A percentile compares a stretch with the other conserved stretches of the same genome.
Evolutionary conservation across 495 filamentous ascomycete species (phyloP).

Genomic region (Penicillium tannophilum): DNA sequence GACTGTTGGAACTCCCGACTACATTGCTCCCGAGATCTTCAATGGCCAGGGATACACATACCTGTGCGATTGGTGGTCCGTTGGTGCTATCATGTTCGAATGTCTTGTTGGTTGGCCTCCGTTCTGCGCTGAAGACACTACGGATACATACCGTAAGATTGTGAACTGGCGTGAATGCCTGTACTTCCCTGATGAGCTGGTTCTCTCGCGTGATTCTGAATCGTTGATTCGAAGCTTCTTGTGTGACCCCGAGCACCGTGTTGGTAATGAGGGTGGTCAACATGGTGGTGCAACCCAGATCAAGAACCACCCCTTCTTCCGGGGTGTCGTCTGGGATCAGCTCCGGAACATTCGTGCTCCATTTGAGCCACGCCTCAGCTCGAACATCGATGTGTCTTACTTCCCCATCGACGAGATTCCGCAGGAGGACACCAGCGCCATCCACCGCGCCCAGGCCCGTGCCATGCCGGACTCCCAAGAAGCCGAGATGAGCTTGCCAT

Average conservation of each 20-base stretch:
- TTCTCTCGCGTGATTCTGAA: conserved; percentile 83
- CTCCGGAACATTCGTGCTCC: conserved; percentile 90
- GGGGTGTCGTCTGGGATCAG: conserved; percentile 89
- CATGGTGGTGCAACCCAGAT: conserved; percentile 82
- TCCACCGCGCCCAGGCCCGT: conserved; percentile 67
- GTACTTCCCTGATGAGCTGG: conserved; percentile 95
- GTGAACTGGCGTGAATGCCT: conserved; percentile 95
- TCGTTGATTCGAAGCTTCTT: conserved; percentile 87
- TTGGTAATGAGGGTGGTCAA: conserved; percentile 66
- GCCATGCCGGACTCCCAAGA: conserved; percentile 63
- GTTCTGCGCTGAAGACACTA: conserved; percentile 96
- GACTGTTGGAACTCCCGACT: conserved; percentile 97
- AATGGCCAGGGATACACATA: conserved; percentile 92
- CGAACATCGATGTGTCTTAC: conserved; percentile 94
- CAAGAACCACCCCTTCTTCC: conserved; percentile 94
- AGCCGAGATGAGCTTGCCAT: conserved; percentile 90
- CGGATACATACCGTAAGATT: conserved; percentile 98
- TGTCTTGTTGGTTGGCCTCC: conserved; percentile 98
- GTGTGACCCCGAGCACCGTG: conserved; percentile 85
- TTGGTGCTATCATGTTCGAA: conserved; percentile 99
- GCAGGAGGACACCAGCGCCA: conserved; percentile 79
- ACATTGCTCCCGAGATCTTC: conserved; percentile 98
- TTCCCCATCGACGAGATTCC: conserved; percentile 98
- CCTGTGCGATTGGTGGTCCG: conserved; percentile 98
- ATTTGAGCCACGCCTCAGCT: conserved; percentile 89